A percentile compares a stretch with the other conserved stretches of the same genome.
phyloP scores from a whole-genome alignment of 2,329 filamentous ascomycete species.

The Cryphonectria nitschkei region DNA sequence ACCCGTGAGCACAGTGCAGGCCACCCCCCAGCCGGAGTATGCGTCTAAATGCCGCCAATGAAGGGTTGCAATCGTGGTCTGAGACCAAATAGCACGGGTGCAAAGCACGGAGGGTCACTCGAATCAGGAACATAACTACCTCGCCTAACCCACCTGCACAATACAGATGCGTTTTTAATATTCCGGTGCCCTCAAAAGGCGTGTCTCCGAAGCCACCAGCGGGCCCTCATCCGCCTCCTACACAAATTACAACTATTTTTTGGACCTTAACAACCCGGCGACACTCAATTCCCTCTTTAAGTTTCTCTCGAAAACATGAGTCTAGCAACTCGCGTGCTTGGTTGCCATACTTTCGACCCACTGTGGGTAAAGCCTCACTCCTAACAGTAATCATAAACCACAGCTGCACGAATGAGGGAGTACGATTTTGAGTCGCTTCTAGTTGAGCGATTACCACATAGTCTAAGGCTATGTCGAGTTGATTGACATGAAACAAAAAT shows the following conservation, averaged over 20 bases:
- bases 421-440: background rate
- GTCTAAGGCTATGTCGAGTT: background rate
- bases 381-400: background rate
- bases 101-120: background rate
- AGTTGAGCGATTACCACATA: background rate
- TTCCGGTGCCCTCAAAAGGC: background rate
- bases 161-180: background rate
- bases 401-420: background rate
- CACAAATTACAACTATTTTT: background rate
- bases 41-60: conserved; percentile 5
- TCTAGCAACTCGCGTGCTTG: background rate
- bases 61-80: background rate
- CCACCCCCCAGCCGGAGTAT: background rate
- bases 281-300: background rate
- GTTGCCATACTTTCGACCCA: background rate
- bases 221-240: background rate
- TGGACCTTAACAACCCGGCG: background rate
- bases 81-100: background rate
- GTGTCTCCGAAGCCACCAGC: background rate
- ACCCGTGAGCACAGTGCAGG: background rate
- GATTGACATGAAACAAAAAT: background rate
- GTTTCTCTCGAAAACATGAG: background rate
- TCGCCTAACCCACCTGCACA: background rate
- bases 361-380: background rate
- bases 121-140: background rate